Base-by-base conservation (phyloP, 352 stramenopile species). In the Globisporangium irregulare region DNA sequence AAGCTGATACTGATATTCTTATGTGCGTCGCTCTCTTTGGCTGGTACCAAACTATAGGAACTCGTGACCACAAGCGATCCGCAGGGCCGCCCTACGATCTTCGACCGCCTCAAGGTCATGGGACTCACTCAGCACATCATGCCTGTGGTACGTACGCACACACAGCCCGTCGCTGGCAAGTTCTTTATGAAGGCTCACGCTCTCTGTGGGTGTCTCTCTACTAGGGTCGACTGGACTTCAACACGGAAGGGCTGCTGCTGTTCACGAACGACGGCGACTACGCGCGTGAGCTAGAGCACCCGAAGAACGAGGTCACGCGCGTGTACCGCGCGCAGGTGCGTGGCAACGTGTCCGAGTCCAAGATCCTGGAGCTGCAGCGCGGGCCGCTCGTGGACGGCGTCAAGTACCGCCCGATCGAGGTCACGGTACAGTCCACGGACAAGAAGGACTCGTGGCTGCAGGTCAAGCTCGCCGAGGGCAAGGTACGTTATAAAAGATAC, bases 221-320 rank as follows among this genome's bases (percentile, higher is more conserved):
- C 2, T 50, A 89, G 86, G 89, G 89, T 20, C 89, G 91, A 66
- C 81, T 98, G n/a, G 93, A 98, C 69, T 97, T 89, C 71, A 95
- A 97, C 62, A 97, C 90, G 18, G 92, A 98, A 70, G 93, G 93
- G 1, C 73, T 98, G 34, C 71, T 98, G 66, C 79, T 98, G n/a
- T 81, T 98, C 14, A 98, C 91, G 14, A 97, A 96, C 70, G 86
- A 98, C 67, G 93, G 93, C 32, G 91, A 95, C 65, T 96, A 97
- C 69, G 89, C 92, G 25, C 78, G 91, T 15, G 68, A 87, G 48
- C 71, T 98, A 68, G 93, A 98, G 68, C 91, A 97, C 60, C 93
- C 93, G 24, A 87, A 83, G 72, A 93, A 69, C 59, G 76, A 80
- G 24, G 73, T 97, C 51, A 46, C 75, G 57, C 80, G 93, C 27